Percentiles rank a stretch among this genome's conserved stretches.
These are phyloP conservation scores for Eimeria tenella DNA, from an alignment of 169 alveolate genomes.

Conservation along the genomic window DNA sequence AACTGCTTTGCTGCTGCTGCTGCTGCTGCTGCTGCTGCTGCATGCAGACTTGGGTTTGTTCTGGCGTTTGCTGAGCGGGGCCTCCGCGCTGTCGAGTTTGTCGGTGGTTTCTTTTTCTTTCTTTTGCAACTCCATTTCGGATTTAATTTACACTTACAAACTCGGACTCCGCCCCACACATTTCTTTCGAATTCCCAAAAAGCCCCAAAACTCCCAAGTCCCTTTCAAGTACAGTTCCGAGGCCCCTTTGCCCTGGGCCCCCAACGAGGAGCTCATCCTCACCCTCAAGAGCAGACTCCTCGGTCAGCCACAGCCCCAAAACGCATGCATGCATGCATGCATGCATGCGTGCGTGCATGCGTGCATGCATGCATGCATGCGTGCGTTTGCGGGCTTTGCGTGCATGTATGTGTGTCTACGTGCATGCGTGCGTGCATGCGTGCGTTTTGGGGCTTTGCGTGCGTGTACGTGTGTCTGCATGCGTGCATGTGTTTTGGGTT, in stretches of 20 bases:
- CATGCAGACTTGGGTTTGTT: background rate
- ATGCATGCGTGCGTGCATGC: background rate
- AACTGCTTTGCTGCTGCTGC: no score
- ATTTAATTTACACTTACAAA: background rate
- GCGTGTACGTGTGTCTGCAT: no score
- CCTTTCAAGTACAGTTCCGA: background rate
- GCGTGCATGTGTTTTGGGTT: no score
- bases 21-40: no score
- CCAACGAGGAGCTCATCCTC: constrained; percentile 11
- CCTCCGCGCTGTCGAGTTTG: background rate
- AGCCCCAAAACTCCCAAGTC: background rate
- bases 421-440: no score
- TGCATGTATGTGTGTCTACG: no score
- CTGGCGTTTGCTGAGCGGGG: background rate
- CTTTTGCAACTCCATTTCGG: background rate
- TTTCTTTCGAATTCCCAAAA: background rate
- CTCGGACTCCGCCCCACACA: background rate
- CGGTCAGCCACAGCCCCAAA: background rate
- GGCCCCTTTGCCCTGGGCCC: constrained; percentile 6
- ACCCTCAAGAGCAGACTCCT: constrained; percentile 10
- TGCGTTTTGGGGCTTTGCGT: no score
- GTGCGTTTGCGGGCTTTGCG: background rate
- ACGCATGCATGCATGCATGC: constrained; percentile 16
- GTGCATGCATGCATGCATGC: background rate
- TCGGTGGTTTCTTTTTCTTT: background rate